Evolutionary conservation across 345 rosid genomes (phyloP).

Genomic region (Syzygium grande): DNA sequence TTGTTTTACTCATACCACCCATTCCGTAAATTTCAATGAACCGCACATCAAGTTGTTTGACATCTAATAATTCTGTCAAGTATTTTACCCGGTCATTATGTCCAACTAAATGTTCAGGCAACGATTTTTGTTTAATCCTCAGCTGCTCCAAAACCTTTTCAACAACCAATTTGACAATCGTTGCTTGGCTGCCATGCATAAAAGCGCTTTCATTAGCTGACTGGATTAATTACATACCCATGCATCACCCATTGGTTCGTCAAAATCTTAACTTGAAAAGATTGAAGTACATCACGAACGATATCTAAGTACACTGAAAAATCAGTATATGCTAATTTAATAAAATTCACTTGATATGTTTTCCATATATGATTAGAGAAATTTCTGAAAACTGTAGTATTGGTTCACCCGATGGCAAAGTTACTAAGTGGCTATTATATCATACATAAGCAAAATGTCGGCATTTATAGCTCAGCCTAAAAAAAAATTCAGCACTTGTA

Average conservation of each 20-base stretch:
- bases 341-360: neutral
- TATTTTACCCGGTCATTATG: neutral
- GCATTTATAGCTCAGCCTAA: neutral
- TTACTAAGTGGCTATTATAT: neutral
- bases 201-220: neutral
- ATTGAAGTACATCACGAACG: neutral
- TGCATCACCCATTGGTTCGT: neutral
- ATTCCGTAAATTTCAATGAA: neutral
- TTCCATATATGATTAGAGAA: no score
- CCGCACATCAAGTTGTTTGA: neutral
- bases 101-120: neutral
- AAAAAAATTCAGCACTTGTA: neutral
- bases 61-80: neutral
- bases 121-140: neutral
- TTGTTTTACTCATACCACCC: neutral
- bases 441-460: neutral
- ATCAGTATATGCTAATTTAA: neutral
- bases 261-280: neutral
- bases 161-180: neutral
- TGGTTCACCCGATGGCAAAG: neutral
- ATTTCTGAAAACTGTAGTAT: neutral
- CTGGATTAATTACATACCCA: neutral
- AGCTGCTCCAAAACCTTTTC: neutral
- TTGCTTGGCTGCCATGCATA: neutral
- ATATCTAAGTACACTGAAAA: neutral